A percentile compares a stretch with the other conserved stretches of the same genome.
phyloP scores from a whole-genome alignment of 129 eudicot genomes.

The Gnaphalium uliginosum region DNA sequence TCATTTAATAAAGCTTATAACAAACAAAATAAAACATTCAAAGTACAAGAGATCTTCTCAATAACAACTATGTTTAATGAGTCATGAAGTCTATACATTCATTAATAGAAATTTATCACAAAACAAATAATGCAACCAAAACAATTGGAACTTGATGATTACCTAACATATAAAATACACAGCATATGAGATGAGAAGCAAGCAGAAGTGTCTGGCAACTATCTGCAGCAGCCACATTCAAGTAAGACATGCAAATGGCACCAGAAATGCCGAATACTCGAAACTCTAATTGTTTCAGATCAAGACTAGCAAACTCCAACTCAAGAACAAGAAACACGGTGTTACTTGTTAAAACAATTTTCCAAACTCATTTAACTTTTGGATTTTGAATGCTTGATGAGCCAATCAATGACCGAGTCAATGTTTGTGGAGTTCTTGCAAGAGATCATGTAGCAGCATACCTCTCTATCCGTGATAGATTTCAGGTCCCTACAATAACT shows the following conservation, averaged over 20 bases:
- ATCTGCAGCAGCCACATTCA: not conserved
- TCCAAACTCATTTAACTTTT: constrained; percentile 16
- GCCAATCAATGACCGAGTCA: constrained; percentile 19
- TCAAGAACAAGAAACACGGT: too few species aligned
- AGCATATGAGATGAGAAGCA: constrained; percentile 7
- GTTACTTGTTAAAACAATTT: not conserved
- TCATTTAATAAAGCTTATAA: too few species aligned
- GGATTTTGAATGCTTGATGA: constrained; percentile 13
- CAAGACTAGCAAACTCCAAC: not conserved
- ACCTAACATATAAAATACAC: not conserved
- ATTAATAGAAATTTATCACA: too few species aligned
- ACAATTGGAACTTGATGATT: too few species aligned
- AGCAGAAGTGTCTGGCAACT: too few species aligned
- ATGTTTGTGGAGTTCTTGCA: constrained; percentile 15
- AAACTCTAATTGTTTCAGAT: constrained; percentile 7
- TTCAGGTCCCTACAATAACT: constrained; percentile 42
- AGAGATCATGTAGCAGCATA: constrained; percentile 9
- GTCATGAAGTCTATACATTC: too few species aligned
- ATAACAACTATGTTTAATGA: too few species aligned
- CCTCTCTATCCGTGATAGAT: constrained; percentile 45
- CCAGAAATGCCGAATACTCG: not conserved
- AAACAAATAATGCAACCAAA: too few species aligned
- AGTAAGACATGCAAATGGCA: constrained; percentile 16
- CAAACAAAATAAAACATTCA: too few species aligned
- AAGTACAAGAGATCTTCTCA: too few species aligned